These are phyloP conservation scores for Volvariella surrecta DNA, from an alignment of 1,284 basidiomycete genomes.

Conservation along the genomic window DNA sequence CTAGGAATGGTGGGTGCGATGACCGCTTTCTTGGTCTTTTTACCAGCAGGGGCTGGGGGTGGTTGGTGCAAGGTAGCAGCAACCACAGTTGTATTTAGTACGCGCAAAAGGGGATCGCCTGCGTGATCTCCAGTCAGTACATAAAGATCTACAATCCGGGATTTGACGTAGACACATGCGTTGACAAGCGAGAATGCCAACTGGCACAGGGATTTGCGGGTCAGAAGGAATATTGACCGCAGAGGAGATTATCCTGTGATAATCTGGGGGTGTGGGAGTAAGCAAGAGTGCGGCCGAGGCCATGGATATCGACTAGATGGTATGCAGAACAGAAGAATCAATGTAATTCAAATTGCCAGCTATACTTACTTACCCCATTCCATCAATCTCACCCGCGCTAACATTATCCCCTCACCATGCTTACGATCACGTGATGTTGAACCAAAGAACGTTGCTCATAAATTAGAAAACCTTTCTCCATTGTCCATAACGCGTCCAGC, in stretches of 20 bases:
- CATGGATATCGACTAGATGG: too few relatives aligned
- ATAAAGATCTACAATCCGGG: too few relatives aligned
- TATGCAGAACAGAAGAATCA: too few relatives aligned
- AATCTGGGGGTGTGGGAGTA: conserved; percentile 42
- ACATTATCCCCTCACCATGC: too few relatives aligned
- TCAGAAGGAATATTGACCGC: conserved; percentile 46
- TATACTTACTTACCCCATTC: too few relatives aligned
- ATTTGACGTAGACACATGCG: conserved; percentile 39
- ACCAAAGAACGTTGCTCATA: too few relatives aligned
- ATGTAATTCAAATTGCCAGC: too few relatives aligned
- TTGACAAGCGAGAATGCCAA: conserved; percentile 67
- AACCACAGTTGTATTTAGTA: conserved; percentile 47
- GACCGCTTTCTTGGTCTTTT: conserved; percentile 49
- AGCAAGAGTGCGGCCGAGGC: conserved; percentile 24
- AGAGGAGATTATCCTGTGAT: conserved; percentile 56
- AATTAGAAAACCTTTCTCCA: too few relatives aligned
- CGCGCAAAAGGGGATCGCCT: conserved; percentile 61
- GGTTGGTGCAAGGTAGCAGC: conserved; percentile 35
- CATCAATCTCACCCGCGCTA: too few relatives aligned
- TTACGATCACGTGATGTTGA: too few relatives aligned
- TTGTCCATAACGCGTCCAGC: too few relatives aligned
- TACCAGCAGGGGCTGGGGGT: conserved; percentile 27
- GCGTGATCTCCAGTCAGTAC: too few relatives aligned
- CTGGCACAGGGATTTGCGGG: conserved; percentile 44
- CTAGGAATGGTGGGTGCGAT: conserved; percentile 32